These are phyloP conservation scores for Ganoderma boninense DNA, from an alignment of 1,284 basidiomycete species.

Conservation along the genomic window DNA sequence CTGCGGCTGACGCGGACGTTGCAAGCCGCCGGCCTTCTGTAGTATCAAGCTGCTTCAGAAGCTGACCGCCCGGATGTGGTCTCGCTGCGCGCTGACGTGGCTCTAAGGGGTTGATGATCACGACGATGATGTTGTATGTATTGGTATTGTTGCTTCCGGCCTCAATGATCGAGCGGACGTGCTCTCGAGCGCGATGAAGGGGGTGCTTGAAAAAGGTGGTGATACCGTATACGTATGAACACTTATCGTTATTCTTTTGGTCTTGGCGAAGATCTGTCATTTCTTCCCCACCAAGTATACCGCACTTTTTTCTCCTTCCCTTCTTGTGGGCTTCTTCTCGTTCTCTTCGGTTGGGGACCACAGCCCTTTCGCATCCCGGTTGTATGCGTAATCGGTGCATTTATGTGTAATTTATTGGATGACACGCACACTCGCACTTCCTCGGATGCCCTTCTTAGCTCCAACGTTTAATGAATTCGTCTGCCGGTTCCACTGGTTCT, in stretches of 20 bases:
- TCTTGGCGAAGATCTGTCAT: neutral
- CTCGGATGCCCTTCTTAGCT: neutral
- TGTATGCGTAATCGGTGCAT: neutral
- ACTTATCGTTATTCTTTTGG: neutral
- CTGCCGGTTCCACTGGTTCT: neutral
- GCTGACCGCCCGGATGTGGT: neutral
- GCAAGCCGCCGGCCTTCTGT: slow-evolving; percentile 61
- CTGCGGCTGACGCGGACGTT: slow-evolving; percentile 58
- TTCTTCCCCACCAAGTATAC: neutral
- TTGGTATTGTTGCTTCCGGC: neutral
- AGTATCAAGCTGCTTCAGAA: neutral
- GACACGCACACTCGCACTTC: neutral
- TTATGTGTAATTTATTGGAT: slow-evolving; percentile 18
- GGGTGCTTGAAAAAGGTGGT: neutral
- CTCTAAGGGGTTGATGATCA: too few species aligned
- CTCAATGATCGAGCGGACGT: neutral
- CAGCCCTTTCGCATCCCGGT: neutral
- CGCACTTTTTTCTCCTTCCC: neutral
- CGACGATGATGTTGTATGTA: neutral
- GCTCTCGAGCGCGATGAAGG: neutral
- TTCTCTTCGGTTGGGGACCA: neutral
- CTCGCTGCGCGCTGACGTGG: neutral
- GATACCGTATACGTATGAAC: neutral
- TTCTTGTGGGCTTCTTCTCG: neutral
- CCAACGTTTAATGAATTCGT: neutral